Conservation (phyloP, 2,329 filamentous ascomycete genomes). For the Fusarium albidum region DNA sequence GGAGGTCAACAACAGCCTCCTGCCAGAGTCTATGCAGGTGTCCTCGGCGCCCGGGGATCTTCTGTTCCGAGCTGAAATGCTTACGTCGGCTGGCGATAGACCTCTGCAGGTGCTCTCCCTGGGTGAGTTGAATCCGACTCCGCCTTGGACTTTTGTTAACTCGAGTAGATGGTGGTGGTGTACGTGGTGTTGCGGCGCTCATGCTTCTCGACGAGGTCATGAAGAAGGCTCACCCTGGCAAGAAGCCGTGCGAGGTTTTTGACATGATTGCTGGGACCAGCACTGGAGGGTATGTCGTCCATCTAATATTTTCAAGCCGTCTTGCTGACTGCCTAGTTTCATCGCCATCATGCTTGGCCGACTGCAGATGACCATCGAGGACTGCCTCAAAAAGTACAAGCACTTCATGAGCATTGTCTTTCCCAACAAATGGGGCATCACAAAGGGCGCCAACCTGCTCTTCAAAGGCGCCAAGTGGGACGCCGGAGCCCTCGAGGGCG, state of each 20-base stretch:
- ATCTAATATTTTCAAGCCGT: background rate
- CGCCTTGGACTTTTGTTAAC: too few species aligned
- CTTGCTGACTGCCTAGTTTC: background rate
- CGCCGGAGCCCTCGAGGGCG: background rate
- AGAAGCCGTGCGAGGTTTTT: slow-evolving; percentile 41
- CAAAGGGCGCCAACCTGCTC: background rate
- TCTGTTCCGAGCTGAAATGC: background rate
- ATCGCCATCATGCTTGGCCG: slow-evolving; percentile 55
- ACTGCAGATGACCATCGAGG: slow-evolving; percentile 8
- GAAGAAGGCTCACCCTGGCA: slow-evolving; percentile 17
- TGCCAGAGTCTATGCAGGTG: background rate
- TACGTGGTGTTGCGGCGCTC: slow-evolving; percentile 41
- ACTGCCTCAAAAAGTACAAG: slow-evolving; percentile 7
- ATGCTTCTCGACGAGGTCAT: slow-evolving; percentile 40
- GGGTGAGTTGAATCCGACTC: background rate
- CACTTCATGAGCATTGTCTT: slow-evolving; percentile 10
- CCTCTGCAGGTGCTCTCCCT: background rate
- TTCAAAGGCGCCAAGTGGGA: background rate
- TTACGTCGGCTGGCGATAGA: background rate
- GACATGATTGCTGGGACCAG: slow-evolving; percentile 44
- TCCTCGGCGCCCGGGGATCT: background rate
- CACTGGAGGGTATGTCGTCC: slow-evolving; percentile 38
- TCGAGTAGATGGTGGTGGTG: slow-evolving; percentile 25
- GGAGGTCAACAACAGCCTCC: background rate
- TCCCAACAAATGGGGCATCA: background rate